A percentile compares a stretch with the other conserved stretches of the same genome.
Evolutionary conservation across 148 eudicot genomes (phyloP).

Genomic region (Agrostemma githago): DNA sequence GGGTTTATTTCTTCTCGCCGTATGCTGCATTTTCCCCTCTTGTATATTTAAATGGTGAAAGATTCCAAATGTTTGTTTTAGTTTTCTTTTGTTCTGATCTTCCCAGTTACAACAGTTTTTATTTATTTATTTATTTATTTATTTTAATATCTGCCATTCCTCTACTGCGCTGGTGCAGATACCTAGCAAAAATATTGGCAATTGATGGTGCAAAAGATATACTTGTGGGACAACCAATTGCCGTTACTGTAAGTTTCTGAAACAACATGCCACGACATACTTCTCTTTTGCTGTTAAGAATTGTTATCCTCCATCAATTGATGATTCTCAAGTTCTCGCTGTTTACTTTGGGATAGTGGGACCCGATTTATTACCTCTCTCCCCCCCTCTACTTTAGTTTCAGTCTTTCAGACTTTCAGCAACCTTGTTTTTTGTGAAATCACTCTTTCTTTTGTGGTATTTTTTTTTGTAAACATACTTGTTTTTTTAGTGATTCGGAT

Average conservation of each 20-base stretch:
- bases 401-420: too few species aligned
- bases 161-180: conserved; percentile 38
- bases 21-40: neutral
- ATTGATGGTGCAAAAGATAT: conserved; percentile 88
- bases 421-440: neutral
- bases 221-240: conserved; percentile 82
- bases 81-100: neutral
- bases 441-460: neutral
- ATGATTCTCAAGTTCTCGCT: neutral
- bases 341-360: neutral
- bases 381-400: too few species aligned
- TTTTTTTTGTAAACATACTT: neutral
- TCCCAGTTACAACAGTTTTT: neutral
- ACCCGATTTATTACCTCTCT: too few species aligned
- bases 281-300: neutral
- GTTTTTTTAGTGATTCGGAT: neutral
- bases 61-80: neutral
- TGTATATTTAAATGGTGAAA: too few species aligned
- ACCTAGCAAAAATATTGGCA: conserved; percentile 76
- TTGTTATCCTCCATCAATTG: neutral
- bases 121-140: neutral
- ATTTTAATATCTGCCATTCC: neutral
- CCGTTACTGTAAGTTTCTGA: conserved; percentile 65
- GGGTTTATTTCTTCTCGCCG: neutral
- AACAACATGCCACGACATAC: neutral